A percentile compares a stretch with the other conserved stretches of the same genome.
phyloP scores from a whole-genome alignment of 805 yeast genomes.

The Brettanomyces nanus region DNA sequence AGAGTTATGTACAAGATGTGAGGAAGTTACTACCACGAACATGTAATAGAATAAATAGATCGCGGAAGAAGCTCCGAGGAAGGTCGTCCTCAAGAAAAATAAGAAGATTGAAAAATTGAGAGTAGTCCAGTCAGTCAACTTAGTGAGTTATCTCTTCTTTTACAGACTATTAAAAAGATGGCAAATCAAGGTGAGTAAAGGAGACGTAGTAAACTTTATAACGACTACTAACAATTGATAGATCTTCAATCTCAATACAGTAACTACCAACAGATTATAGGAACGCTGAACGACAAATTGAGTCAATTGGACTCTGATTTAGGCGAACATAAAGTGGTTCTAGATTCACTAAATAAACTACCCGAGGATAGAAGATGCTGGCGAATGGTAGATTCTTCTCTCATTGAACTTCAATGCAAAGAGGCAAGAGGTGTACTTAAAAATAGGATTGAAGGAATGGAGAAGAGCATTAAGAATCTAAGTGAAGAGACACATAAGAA shows the following conservation, averaged over 20 bases:
- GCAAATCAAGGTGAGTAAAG: too few relatives aligned
- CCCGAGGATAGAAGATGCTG: conserved; percentile 67
- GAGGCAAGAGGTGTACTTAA: conserved; percentile 61
- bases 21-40: conserved; percentile 25
- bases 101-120: too few relatives aligned
- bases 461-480: conserved; percentile 30
- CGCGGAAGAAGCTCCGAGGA: too few relatives aligned
- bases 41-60: conserved; percentile 3
- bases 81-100: too few relatives aligned
- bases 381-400: conserved; percentile 90
- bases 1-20: conserved; percentile 61
- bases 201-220: too few relatives aligned
- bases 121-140: too few relatives aligned
- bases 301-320: conserved; percentile 41
- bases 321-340: conserved; percentile 42
- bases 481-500: conserved; percentile 31
- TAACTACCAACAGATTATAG: conserved; percentile 41
- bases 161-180: too few relatives aligned
- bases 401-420: conserved; percentile 75
- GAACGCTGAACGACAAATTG: conserved; percentile 37
- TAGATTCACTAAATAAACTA: conserved; percentile 44
- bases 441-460: conserved; percentile 44
- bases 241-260: conserved; percentile 43
- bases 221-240: conserved; percentile 6
- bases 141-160: too few relatives aligned